Conservation (phyloP, 495 filamentous ascomycete species). For the Penicillium malachiteum region DNA sequence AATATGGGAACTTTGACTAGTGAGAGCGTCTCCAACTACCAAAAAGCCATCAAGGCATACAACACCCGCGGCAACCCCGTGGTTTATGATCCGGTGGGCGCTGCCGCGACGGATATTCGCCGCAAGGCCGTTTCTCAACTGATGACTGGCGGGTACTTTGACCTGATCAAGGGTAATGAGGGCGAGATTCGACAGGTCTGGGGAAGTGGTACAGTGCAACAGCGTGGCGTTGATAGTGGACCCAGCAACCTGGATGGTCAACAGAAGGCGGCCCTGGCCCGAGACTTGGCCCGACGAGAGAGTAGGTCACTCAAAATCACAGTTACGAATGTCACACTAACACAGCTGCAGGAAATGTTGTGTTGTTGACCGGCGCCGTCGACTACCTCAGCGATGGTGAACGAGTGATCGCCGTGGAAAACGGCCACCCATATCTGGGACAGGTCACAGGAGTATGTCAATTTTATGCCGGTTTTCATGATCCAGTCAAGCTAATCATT, state of each 20-base stretch:
- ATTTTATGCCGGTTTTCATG: not conserved
- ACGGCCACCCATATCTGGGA: slow-evolving; percentile 78
- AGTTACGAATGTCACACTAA: slow-evolving; percentile 1
- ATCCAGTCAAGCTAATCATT: slow-evolving; percentile 5
- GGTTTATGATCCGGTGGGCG: slow-evolving; percentile 88
- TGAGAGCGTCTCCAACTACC: slow-evolving; percentile 66
- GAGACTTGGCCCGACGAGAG: slow-evolving; percentile 63
- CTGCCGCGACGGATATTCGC: slow-evolving; percentile 75
- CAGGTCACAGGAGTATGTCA: slow-evolving; percentile 68
- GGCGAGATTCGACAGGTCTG: slow-evolving; percentile 78
- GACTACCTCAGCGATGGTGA: slow-evolving; percentile 80
- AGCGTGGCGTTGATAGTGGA: slow-evolving; percentile 86
- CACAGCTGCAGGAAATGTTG: slow-evolving; percentile 51
- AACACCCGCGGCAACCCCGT: slow-evolving; percentile 72
- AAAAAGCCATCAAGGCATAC: slow-evolving; percentile 69
- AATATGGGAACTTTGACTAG: slow-evolving; percentile 92
- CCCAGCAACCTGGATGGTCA: slow-evolving; percentile 50
- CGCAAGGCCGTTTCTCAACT: slow-evolving; percentile 68
- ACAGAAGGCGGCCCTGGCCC: slow-evolving; percentile 61
- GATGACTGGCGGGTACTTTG: slow-evolving; percentile 72
- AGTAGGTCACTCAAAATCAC: slow-evolving; percentile 27
- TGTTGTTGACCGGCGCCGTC: slow-evolving; percentile 80
- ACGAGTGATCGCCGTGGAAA: slow-evolving; percentile 62
- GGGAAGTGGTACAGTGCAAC: slow-evolving; percentile 53
- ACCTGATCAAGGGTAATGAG: slow-evolving; percentile 94